These are phyloP conservation scores for Adansonia gregorii DNA, from an alignment of 441 rosid species.

Conservation along the genomic window DNA sequence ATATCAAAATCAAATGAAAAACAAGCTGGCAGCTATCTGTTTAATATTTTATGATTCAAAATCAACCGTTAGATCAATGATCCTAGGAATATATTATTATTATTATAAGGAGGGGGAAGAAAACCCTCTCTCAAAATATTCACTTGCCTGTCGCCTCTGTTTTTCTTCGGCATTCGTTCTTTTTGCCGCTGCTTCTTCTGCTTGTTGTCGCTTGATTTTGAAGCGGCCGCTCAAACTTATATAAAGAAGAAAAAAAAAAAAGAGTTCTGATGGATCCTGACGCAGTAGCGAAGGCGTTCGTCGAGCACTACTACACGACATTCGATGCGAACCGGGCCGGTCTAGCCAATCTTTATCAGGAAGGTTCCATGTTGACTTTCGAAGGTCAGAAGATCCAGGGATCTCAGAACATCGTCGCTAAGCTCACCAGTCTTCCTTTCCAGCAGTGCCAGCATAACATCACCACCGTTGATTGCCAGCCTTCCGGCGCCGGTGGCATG, in stretches of 20 bases:
- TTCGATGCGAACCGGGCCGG: constrained; percentile 79
- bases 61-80: constrained; percentile 17
- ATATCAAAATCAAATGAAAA: background rate
- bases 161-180: background rate
- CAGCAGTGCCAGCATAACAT: constrained; percentile 89
- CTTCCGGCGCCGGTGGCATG: constrained; percentile 91
- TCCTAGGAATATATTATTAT: background rate
- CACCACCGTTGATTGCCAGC: constrained; percentile 94
- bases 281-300: constrained; percentile 84
- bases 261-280: constrained; percentile 76
- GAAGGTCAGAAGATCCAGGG: constrained; percentile 96
- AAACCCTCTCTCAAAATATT: background rate
- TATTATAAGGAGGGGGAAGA: background rate
- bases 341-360: constrained; percentile 76
- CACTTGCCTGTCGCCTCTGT: background rate
- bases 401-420: constrained; percentile 75
- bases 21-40: background rate
- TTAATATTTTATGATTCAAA: constrained; percentile 11
- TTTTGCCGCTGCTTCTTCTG: background rate
- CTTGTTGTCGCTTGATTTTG: background rate
- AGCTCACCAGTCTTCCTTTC: constrained; percentile 83
- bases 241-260: background rate
- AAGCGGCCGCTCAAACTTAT: constrained; percentile 6
- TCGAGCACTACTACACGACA: constrained; percentile 90
- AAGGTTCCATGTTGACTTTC: constrained; percentile 86